phyloP scores from a whole-genome alignment of 495 filamentous ascomycete genomes.

The Lepidopterella palustris region DNA sequence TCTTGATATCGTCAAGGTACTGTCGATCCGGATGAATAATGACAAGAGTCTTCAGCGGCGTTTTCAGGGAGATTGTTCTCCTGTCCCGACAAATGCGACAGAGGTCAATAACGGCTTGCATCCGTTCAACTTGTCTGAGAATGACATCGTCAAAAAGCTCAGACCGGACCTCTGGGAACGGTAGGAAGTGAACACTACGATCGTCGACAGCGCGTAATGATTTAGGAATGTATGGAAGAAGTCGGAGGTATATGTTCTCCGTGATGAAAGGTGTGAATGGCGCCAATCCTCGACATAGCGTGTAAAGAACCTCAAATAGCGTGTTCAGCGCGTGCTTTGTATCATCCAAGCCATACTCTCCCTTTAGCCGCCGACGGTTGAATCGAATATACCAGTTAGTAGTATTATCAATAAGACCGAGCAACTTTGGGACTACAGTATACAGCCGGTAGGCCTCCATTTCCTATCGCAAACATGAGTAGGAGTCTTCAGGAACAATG shows the following conservation, averaged over 20 bases:
- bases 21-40: slow-evolving; percentile 79
- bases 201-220: slow-evolving; percentile 57
- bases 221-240: slow-evolving; percentile 74
- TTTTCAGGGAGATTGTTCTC: slow-evolving; percentile 77
- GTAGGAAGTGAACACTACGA: slow-evolving; percentile 85
- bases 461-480: too few species aligned
- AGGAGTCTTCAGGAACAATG: too few species aligned
- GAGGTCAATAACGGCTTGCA: slow-evolving; percentile 94
- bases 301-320: slow-evolving; percentile 94
- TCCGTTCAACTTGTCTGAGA: slow-evolving; percentile 77
- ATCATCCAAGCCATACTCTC: slow-evolving; percentile 80
- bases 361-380: slow-evolving; percentile 93
- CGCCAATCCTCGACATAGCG: slow-evolving; percentile 74
- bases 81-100: slow-evolving; percentile 80
- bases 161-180: slow-evolving; percentile 79
- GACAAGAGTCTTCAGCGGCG: slow-evolving; percentile 79
- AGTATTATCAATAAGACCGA: slow-evolving; percentile 81
- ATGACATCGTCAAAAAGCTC: slow-evolving; percentile 83
- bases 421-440: slow-evolving; percentile 85
- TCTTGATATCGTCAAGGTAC: slow-evolving; percentile 80
- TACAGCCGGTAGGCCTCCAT: slow-evolving; percentile 73
- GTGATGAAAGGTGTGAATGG: slow-evolving; percentile 96
- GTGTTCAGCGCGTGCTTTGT: slow-evolving; percentile 89
- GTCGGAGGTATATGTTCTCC: slow-evolving; percentile 83
- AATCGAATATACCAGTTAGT: slow-evolving; percentile 99